Evolutionary conservation across 495 filamentous ascomycete genomes (phyloP).

Genomic region (Neurospora pannonica): DNA sequence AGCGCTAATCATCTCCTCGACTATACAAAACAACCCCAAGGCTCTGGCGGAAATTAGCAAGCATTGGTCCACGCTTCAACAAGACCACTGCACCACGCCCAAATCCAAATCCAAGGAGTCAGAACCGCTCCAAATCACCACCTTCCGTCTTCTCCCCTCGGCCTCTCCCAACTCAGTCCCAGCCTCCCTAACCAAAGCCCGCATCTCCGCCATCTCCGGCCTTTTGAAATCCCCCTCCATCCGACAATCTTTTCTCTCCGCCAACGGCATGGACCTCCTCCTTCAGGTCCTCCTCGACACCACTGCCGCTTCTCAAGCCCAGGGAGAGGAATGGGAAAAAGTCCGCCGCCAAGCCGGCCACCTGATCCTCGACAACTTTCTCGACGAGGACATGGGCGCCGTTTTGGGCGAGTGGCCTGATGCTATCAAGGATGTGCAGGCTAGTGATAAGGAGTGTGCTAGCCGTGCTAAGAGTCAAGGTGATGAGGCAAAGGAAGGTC

Average conservation of each 20-base stretch:
- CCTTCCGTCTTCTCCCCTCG: slow-evolving; percentile 19
- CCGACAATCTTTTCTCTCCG: slow-evolving; percentile 41
- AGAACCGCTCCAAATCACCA: slow-evolving; percentile 4
- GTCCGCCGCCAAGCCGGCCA: slow-evolving; percentile 36
- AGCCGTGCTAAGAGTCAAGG: background rate
- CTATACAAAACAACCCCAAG: slow-evolving; percentile 55
- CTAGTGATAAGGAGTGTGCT: slow-evolving; percentile 18
- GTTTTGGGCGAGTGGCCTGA: slow-evolving; percentile 38
- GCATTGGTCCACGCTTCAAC: slow-evolving; percentile 28
- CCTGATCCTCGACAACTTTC: slow-evolving; percentile 49
- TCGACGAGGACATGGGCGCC: slow-evolving; percentile 51
- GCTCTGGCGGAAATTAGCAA: slow-evolving; percentile 40
- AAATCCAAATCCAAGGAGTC: background rate
- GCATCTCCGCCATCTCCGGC: slow-evolving; percentile 30
- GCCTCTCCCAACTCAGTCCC: slow-evolving; percentile 10
- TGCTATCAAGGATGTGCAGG: background rate
- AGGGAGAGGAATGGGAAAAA: slow-evolving; percentile 24
- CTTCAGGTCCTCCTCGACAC: slow-evolving; percentile 33
- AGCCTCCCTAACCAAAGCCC: slow-evolving; percentile 23
- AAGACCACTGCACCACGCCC: slow-evolving; percentile 14
- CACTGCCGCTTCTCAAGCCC: no score
- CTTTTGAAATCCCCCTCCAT: slow-evolving; percentile 35
- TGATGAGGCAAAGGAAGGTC: background rate
- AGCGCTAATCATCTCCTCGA: slow-evolving; percentile 41
- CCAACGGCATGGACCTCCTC: slow-evolving; percentile 35